Percentiles rank a stretch among this genome's conserved stretches.
Conservation (phyloP, 2,329 filamentous ascomycete species). For the Fusarium veterinarium region DNA sequence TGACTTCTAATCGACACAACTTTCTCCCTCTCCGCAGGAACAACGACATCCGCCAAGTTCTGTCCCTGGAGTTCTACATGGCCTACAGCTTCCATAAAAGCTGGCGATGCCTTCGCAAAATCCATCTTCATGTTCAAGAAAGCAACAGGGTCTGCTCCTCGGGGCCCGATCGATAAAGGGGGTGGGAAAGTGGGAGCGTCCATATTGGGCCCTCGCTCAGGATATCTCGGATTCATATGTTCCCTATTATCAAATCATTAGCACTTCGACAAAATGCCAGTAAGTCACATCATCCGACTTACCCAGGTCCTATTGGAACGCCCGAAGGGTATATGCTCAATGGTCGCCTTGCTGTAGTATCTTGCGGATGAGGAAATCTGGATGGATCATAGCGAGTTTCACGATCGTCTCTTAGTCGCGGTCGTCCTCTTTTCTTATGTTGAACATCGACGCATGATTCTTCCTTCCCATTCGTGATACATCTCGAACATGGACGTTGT, state of each 20-base stretch:
- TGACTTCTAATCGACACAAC: conserved; percentile 61
- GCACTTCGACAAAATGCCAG: conserved; percentile 61
- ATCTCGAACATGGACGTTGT: conserved; percentile 82
- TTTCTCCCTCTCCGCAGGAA: conserved; percentile 63
- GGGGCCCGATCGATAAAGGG: conserved; percentile 55
- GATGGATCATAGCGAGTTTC: conserved; percentile 68
- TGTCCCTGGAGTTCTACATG: conserved; percentile 59
- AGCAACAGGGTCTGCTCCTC: conserved; percentile 63
- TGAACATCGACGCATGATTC: conserved; percentile 85
- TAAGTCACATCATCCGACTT: conserved; percentile 60
- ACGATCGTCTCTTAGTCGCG: conserved; percentile 78
- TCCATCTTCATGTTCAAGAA: conserved; percentile 70
- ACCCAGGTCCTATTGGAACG: conserved; percentile 56
- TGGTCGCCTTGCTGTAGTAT: conserved; percentile 61
- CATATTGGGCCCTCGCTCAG: conserved; percentile 61
- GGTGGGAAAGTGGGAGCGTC: conserved; percentile 63
- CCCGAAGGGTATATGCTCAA: conserved; percentile 63
- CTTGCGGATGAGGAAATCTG: conserved; percentile 59
- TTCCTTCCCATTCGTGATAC: conserved; percentile 81
- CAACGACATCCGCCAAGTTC: conserved; percentile 66
- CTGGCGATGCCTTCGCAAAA: conserved; percentile 65
- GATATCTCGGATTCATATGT: conserved; percentile 59
- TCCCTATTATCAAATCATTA: conserved; percentile 64
- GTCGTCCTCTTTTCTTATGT: conserved; percentile 85
- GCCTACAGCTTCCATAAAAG: conserved; percentile 68